A percentile compares a stretch with the other conserved stretches of the same genome.
Conservation (phyloP, 176 grass and related monocot genomes). For the Coix lacrymajobi region DNA sequence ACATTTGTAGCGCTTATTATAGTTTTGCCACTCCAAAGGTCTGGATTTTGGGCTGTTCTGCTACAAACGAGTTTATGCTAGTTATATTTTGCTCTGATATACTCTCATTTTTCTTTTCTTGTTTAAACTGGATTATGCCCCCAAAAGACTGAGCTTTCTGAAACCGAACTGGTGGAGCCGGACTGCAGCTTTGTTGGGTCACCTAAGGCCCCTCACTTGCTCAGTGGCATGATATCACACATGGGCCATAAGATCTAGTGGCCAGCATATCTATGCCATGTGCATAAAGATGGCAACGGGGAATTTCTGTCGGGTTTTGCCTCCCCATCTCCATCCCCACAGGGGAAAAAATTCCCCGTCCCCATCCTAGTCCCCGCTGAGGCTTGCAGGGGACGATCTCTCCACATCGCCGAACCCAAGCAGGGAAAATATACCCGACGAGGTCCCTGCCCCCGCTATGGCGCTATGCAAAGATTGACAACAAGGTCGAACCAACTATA, state of each 20-base stretch:
- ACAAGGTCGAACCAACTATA: too few relatives aligned
- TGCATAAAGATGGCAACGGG: too few relatives aligned
- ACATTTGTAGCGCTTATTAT: neutral
- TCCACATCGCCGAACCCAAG: too few relatives aligned
- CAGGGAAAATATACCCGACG: too few relatives aligned
- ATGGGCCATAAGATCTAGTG: neutral
- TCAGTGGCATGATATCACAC: neutral
- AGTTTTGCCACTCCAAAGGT: neutral
- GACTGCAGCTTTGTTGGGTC: neutral
- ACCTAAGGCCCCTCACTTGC: neutral
- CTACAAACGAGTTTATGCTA: neutral
- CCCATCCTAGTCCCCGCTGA: too few relatives aligned
- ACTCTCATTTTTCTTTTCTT: neutral
- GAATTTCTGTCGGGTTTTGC: too few relatives aligned
- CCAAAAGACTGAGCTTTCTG: neutral
- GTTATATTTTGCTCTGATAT: neutral
- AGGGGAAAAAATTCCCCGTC: too few relatives aligned
- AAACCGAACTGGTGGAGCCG: neutral
- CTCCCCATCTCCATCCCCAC: too few relatives aligned
- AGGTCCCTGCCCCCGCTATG: too few relatives aligned
- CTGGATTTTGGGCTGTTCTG: neutral
- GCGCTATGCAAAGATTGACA: too few relatives aligned
- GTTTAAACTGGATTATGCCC: neutral
- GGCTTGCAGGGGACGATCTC: too few relatives aligned
- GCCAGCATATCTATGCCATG: neutral